Evolutionary conservation across 2,329 filamentous ascomycete genomes (phyloP), one percentile per base, ranked within the genome.

Genomic region (Bipolaris gigantea): DNA sequence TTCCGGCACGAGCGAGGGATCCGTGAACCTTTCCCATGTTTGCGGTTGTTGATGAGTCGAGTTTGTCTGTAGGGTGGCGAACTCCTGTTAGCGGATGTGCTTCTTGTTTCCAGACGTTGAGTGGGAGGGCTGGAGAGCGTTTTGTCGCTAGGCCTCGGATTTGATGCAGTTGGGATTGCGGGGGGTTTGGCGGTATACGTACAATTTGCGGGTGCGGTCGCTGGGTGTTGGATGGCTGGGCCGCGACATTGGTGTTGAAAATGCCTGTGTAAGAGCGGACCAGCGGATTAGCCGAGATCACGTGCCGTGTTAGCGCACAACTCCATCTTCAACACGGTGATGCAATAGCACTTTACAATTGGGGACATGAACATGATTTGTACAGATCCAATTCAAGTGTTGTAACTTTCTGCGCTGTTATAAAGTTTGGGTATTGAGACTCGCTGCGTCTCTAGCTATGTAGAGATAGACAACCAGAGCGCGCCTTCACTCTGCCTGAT

Each of bases 1-100:
- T 96, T 84, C 91, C 91, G 83, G 90, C 90, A 91, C 90, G 90
- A 80, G 90, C 90, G 81, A 94, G 89, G 78, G 90, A 94, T 80
- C 90, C 90, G 88, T 93, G 90, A 81, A 93, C 89, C 84, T 93
- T 93, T 83, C 89, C 89, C 89, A 93, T 92, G 80, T 79, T 89
- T 81, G 81, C 77, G 78, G 74, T 73, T 77, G 68, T 62, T 60
- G 63, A 63, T 60, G 65, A 57, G 56, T 54, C 55, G 57, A 55
- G 47, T 60, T 60, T 66, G 53, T 63, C 57, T 63, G 59, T 63
- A 66, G 73, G 71, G 72, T 71, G 64, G 52, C 52, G 73, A 70
- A 60, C 51, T 55, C 55, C 50, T 44, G 60, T 72, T 56, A 69
- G 66, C 66, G 59, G 41, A 59, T 36, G 61, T 50, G 36, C 48